Base-by-base conservation (phyloP, 163 green algal species). In the Chlamydomonas reinhardtii region DNA sequence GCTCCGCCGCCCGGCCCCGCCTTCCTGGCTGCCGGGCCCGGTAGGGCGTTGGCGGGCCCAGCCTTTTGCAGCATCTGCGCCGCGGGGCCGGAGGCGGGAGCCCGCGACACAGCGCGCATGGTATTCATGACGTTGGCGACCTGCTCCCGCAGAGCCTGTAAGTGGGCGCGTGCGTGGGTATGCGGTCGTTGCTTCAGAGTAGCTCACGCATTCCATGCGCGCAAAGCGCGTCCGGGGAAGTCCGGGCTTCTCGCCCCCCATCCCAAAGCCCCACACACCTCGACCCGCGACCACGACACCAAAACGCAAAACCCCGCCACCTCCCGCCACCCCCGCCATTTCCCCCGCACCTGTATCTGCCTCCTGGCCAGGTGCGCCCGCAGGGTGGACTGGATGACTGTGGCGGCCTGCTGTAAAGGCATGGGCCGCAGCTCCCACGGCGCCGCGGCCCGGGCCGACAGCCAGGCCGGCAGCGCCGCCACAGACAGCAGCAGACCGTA, bases 341-440 rank as follows among this genome's bases (percentile, higher is more conserved):
- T 54, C 43, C 43, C 8, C 4, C 75, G 6, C 59, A 85, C 78
- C 78, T 59, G 16, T 0, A 56, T 17, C 68, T 71, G 31, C 48
- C 78, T 59, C 20, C 78, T 68, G 32, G 39, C 66, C 32, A 70
- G 20, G 27, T 71, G 22, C 2, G 15, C 52, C 25, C 68, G 68
- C 31, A 85, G 27, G 12, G 68, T 56, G 22, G 78, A 39, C 32
- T 77, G 78, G 25, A 85, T 85, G 17, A 77, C 52, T 20, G 39
- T 31, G n/a, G 52, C 78, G 52, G 78, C 78, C 32, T 85, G 78
- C 22, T 12, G 32, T 52, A 54, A 9, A 2, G 6, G 68, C 78
- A 85, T 85, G 48, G 78, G 78, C 24, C 25, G 31, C 78, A 85
- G 78, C 43, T 61, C 68, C 78, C 78, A 85, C 34, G 78, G 78